Evolutionary conservation across 805 yeast species (phyloP).

Genomic region (Millerozyma acaciae): DNA sequence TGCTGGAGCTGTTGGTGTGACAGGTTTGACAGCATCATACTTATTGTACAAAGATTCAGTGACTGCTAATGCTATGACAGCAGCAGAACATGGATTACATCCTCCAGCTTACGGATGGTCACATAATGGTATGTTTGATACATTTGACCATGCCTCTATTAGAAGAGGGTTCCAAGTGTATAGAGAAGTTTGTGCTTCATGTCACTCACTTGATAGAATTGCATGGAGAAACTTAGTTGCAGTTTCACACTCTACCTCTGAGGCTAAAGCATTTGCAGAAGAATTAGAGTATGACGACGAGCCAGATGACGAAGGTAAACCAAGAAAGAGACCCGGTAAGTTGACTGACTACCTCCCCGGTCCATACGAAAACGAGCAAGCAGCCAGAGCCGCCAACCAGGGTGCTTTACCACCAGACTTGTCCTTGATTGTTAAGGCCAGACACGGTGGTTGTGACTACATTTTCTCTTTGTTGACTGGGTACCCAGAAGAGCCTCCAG

Average conservation of each 20-base stretch:
- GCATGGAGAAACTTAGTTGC: constrained; percentile 99
- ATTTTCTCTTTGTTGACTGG: constrained; percentile 94
- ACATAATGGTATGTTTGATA: constrained; percentile 84
- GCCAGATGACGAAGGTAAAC: constrained; percentile 94
- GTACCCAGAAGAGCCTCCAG: constrained; percentile 98
- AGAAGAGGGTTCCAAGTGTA: constrained; percentile 99
- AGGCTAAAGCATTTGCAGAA: constrained; percentile 90
- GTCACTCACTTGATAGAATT: constrained; percentile 94
- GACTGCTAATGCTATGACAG: constrained; percentile 94
- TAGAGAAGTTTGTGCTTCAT: constrained; percentile 98
- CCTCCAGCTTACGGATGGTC: constrained; percentile 93
- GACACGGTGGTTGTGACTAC: constrained; percentile 97
- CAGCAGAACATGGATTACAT: constrained; percentile 98
- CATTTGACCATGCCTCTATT: constrained; percentile 92
- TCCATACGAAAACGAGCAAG: constrained; percentile 97
- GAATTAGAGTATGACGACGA: constrained; percentile 97
- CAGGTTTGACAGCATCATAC: constrained; percentile 80
- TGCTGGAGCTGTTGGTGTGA: constrained; percentile 63
- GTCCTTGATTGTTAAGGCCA: constrained; percentile 94
- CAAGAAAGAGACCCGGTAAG: constrained; percentile 97
- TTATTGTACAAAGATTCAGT: constrained; percentile 77
- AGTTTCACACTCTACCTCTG: constrained; percentile 87
- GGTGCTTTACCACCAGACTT: constrained; percentile 99
- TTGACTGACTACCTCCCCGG: constrained; percentile 92
- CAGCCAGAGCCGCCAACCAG: constrained; percentile 99